These are phyloP conservation scores for Erigeron philadelphicus DNA, from an alignment of 140 eudicot genomes.

Conservation along the genomic window DNA sequence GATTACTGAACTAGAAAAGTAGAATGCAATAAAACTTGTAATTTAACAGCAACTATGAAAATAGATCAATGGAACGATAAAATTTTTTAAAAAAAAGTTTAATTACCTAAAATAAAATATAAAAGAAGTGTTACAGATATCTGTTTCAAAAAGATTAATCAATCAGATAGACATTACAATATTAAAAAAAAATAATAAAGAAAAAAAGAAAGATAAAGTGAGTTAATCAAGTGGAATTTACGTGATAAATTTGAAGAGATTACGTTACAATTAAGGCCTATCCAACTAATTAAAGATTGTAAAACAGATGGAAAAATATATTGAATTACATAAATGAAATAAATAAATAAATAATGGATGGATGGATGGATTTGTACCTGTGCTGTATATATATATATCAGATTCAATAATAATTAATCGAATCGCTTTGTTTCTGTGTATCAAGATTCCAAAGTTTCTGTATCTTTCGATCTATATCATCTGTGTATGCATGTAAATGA, in stretches of 20 bases:
- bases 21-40: background rate
- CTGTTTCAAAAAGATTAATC: background rate
- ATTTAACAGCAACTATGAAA: constrained; percentile 1
- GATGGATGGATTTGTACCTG: background rate
- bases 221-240: background rate
- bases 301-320: background rate
- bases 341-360: background rate
- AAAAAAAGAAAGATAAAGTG: background rate
- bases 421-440: too few relatives aligned
- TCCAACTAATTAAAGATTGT: background rate
- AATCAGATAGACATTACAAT: background rate
- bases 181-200: too few relatives aligned
- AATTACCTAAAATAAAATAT: background rate
- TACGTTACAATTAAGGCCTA: constrained; percentile 1
- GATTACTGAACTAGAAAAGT: background rate
- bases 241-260: constrained; percentile 5
- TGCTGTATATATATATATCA: background rate
- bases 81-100: background rate
- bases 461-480: background rate
- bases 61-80: background rate
- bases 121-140: background rate
- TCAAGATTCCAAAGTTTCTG: background rate
- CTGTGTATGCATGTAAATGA: background rate
- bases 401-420: too few relatives aligned
- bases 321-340: background rate